Base-by-base conservation (phyloP, 163 green algal species). In the Scenedesmus sp. region DNA sequence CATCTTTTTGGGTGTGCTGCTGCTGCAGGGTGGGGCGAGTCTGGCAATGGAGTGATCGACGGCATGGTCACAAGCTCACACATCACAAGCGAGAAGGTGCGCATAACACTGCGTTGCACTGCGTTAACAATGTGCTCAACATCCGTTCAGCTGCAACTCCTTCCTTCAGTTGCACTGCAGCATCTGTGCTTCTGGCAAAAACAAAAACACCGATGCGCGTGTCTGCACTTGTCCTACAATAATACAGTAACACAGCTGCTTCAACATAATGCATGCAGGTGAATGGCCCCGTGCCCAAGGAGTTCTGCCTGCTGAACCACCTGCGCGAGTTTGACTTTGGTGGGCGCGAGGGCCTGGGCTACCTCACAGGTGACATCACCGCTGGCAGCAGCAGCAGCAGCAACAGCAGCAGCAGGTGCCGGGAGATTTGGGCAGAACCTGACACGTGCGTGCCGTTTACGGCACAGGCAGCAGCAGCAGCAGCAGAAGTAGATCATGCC, bases 21-120 rank as follows among this genome's bases (percentile, higher is more conserved):
- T 52, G 10, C 56, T 46, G 54, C 93, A 96, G 93, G 89, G 3
- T 96, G 95, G 91, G 94, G 94, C 8, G 94, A 96, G 92, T 88
- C 88, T 84, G 93, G 92, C 74, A 64, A 90, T 3, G 94, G 94
- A 23, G n/a, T 64, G 0, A 85, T 86, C 64, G 88, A 95, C 82
- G 94, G 92, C 73, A 67, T 90, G 1, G 74, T 92, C 57, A 92
- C 74, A 26, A 81, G 79, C 88, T 52, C 73, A 5, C 77, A 76
- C 74, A 79, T 76, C 87, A 82, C 66, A 4, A 79, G 70, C 7
- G 70, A 79, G 6, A 79, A 82, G 13, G 60, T 90, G 86, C 0
- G 60, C 26, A n/a, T 10, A 46, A 12, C 20, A 23, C 23, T 12
- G 34, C 34, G 34, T 46, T 46, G 34, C 34, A 46, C 34, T 46